phyloP scores from a whole-genome alignment of 257 asterid genomes.

The Oldenlandia corymbosa region DNA sequence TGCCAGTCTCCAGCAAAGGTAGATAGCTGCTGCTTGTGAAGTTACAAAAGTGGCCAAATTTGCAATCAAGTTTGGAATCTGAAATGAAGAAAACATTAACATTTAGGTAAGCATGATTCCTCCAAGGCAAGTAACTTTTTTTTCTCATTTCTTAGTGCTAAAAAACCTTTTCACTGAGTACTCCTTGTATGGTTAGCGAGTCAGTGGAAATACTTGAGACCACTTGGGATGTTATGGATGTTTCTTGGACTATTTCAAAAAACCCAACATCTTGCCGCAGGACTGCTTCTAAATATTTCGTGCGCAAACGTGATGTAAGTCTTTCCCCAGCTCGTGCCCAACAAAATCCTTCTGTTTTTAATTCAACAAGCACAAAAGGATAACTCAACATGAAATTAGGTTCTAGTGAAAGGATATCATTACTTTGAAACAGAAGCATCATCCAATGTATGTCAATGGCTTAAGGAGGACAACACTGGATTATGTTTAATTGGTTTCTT shows the following conservation, averaged over 20 bases:
- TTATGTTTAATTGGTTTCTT: neutral
- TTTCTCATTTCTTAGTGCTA: neutral
- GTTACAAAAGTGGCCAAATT: conserved; percentile 9
- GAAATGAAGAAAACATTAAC: neutral
- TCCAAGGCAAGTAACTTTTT: neutral
- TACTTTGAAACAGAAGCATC: neutral
- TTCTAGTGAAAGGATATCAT: neutral
- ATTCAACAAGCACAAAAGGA: neutral
- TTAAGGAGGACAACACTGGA: too few relatives aligned
- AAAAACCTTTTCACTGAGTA: conserved; percentile 12
- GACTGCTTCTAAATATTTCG: conserved; percentile 18
- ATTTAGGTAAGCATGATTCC: too few relatives aligned
- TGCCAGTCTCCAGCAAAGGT: conserved; percentile 20
- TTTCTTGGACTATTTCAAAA: conserved; percentile 6
- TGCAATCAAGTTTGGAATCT: conserved; percentile 21
- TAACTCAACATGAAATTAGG: neutral
- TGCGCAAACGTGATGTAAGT: conserved; percentile 15
- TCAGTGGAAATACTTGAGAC: conserved; percentile 15
- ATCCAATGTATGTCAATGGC: neutral
- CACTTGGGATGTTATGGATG: conserved; percentile 22
- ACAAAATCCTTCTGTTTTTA: conserved; percentile 16
- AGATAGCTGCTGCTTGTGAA: conserved; percentile 16
- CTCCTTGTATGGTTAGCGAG: conserved; percentile 18
- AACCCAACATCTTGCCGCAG: conserved; percentile 18
- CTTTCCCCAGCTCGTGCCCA: conserved; percentile 24